Evolutionary conservation across 2,329 filamentous ascomycete genomes (phyloP).

Genomic region (Aspergillus neotritici): DNA sequence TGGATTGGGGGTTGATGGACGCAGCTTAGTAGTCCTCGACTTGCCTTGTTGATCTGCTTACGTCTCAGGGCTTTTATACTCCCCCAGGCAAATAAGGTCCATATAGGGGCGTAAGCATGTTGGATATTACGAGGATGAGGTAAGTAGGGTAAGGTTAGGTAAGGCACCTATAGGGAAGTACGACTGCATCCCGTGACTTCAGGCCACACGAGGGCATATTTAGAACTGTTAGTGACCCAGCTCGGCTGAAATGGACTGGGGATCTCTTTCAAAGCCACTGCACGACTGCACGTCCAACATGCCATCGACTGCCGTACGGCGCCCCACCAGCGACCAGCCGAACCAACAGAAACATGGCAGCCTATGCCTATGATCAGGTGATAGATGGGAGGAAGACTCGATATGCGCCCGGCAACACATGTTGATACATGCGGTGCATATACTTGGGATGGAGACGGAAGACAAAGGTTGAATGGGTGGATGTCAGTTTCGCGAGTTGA

Average conservation of each 20-base stretch:
- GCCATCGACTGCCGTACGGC: slow-evolving; percentile 1
- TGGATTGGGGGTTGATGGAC: slow-evolving; percentile 7
- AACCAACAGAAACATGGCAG: slow-evolving; percentile 8
- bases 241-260: neutral
- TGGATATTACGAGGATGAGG: too few relatives aligned
- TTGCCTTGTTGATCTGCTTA: neutral
- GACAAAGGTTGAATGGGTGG: slow-evolving; percentile 6
- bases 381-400: slow-evolving; percentile 11
- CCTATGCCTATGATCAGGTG: slow-evolving; percentile 8
- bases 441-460: slow-evolving; percentile 7
- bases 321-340: slow-evolving; percentile 4
- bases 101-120: neutral
- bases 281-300: neutral
- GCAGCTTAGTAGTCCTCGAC: slow-evolving; percentile 1
- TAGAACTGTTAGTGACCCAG: slow-evolving; percentile 1
- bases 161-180: too few relatives aligned
- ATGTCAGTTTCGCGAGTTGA: slow-evolving; percentile 2
- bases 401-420: slow-evolving; percentile 15
- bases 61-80: too few relatives aligned
- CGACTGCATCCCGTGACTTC: neutral
- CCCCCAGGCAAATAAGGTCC: neutral
- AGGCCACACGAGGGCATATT: too few relatives aligned
- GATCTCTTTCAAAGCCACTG: slow-evolving; percentile 3
- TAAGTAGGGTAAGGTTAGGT: neutral
- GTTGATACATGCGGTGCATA: slow-evolving; percentile 10